Conservation (phyloP, 2,329 filamentous ascomycete genomes). For the Neonectria coccinea region DNA sequence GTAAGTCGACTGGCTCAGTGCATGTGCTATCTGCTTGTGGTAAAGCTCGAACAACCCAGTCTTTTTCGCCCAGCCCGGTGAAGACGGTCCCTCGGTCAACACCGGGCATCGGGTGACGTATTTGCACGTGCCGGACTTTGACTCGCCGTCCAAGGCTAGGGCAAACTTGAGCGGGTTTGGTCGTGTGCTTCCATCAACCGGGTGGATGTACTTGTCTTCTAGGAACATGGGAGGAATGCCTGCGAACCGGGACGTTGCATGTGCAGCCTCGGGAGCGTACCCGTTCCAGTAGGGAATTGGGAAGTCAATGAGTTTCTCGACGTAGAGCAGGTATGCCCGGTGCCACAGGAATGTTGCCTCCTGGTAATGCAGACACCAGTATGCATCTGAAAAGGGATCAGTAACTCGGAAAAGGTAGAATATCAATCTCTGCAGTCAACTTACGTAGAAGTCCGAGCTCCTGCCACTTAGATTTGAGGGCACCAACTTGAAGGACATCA, state of each 20-base stretch:
- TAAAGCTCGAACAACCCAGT: constrained; percentile 16
- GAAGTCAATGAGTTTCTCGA: constrained; percentile 21
- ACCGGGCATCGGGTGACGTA: constrained; percentile 16
- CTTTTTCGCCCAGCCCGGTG: constrained; percentile 15
- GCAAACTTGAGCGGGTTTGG: constrained; percentile 24
- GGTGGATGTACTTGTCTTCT: constrained; percentile 19
- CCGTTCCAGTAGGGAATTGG: constrained; percentile 28
- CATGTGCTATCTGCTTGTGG: constrained; percentile 20
- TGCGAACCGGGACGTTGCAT: constrained; percentile 5
- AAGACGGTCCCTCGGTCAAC: background rate
- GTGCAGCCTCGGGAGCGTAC: constrained; percentile 3
- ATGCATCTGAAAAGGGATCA: constrained; percentile 1
- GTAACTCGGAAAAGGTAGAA: too few species aligned
- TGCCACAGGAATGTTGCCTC: constrained; percentile 28
- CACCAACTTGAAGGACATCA: constrained; percentile 13
- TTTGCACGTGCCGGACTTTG: background rate
- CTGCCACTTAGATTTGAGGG: constrained; percentile 19
- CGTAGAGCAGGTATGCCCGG: constrained; percentile 21
- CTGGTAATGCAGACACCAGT: constrained; percentile 29
- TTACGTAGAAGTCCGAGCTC: constrained; percentile 19
- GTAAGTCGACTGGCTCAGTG: constrained; percentile 10
- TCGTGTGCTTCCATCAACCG: background rate
- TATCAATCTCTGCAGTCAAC: background rate
- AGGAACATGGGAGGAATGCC: constrained; percentile 20
- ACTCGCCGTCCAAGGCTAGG: constrained; percentile 9